phyloP scores from a whole-genome alignment of 805 yeast species.

The Wickerhamomyces rabaulensis region DNA sequence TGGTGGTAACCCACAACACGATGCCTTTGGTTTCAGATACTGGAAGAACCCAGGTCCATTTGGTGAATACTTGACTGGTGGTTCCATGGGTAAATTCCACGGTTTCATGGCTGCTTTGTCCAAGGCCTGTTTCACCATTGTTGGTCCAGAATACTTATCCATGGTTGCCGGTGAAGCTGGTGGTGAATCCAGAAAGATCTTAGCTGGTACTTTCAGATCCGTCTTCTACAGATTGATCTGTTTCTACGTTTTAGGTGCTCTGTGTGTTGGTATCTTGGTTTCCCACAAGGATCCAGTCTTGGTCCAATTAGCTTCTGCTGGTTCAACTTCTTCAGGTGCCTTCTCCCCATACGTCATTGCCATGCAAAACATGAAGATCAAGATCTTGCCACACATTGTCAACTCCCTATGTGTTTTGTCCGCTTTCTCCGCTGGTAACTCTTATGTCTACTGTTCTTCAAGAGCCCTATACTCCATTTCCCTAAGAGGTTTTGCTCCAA shows the following conservation, averaged over 20 bases:
- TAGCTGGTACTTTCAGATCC: slow-evolving; percentile 71
- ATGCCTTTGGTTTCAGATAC: slow-evolving; percentile 48
- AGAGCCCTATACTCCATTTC: slow-evolving; percentile 52
- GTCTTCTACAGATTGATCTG: slow-evolving; percentile 57
- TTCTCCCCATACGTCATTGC: slow-evolving; percentile 58
- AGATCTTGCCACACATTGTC: slow-evolving; percentile 44
- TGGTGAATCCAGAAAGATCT: slow-evolving; percentile 58
- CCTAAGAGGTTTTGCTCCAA: slow-evolving; percentile 56
- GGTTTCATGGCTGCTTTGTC: slow-evolving; percentile 68
- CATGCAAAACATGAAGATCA: slow-evolving; percentile 44
- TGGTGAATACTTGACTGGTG: slow-evolving; percentile 47
- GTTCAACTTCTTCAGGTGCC: slow-evolving; percentile 38
- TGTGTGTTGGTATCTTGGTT: slow-evolving; percentile 62
- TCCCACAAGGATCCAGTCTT: slow-evolving; percentile 56
- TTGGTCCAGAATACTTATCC: slow-evolving; percentile 81
- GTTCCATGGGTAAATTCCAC: slow-evolving; percentile 56
- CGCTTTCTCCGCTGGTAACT: slow-evolving; percentile 52
- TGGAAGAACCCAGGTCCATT: slow-evolving; percentile 49
- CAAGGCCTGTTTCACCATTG: slow-evolving; percentile 71
- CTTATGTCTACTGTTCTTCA: slow-evolving; percentile 57
- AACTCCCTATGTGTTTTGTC: slow-evolving; percentile 50
- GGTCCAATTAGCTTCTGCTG: slow-evolving; percentile 47
- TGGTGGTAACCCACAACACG: slow-evolving; percentile 74
- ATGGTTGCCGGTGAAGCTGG: slow-evolving; percentile 82
- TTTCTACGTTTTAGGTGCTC: slow-evolving; percentile 63